Base-by-base conservation (phyloP, 1,284 basidiomycete genomes). In the Trametes sp. region DNA sequence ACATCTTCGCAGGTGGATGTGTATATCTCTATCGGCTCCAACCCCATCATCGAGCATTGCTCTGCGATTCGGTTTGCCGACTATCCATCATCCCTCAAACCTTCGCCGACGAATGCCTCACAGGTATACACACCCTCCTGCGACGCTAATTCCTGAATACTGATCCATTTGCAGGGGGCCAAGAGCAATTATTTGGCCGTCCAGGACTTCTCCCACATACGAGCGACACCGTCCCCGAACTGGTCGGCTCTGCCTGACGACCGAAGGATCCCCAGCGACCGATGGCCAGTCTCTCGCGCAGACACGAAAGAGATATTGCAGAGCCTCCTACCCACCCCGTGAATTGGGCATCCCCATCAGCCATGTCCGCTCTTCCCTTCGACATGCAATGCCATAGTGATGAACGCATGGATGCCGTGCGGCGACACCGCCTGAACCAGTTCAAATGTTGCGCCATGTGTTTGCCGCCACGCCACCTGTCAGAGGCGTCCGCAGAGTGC, bases 181-280 rank as follows among this genome's bases (percentile, higher is more conserved):
- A 56, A 51, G 51, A 79, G 75, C 66, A 75, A 76, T 49, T 76
- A 80, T 63, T 68, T 80, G 6, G 63, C 78, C 2, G 85, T 93
- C 8, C 90, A 90, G 71, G 93, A 95, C 69, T 95, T 95, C 72
- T 92, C 92, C 24, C 93, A 94, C 74, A 90, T 94, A 61, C 81
- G 87, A 38, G 70, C 81, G 3, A 86, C 87, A 1, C 86, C 85
- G 0, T 94, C 93, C 2, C 92, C 93, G 9, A 86, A 95, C 73
- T 95, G 91, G 90, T 77, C 75, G 1, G 46, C 68, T 0, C 57
- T 75, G 2, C 57, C 65, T 2, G 51, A 48, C 13, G 67, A 68
- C 3, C 38, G 49, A 21, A 19, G 28, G n/a, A 54, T 69, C 11
- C 16, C 44, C 10, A 68, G 64, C 9, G 62, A 56, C 9, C 52